Percentiles rank a stretch among this genome's conserved stretches.
Evolutionary conservation across 1,139 yeast species (phyloP).

Genomic region (Kurtzmaniella quercitrusa): DNA sequence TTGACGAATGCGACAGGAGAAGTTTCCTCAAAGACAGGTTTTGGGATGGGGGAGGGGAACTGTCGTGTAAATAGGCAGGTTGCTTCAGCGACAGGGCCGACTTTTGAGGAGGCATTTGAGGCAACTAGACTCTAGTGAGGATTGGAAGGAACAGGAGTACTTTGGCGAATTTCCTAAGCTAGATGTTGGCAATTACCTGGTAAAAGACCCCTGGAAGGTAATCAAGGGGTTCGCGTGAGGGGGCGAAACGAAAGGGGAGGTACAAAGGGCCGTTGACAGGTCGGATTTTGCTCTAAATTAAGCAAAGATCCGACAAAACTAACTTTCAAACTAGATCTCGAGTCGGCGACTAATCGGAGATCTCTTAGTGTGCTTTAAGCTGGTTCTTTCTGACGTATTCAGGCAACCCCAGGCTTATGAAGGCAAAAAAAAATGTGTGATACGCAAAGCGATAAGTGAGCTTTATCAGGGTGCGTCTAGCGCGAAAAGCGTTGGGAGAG

Average conservation of each 20-base stretch:
- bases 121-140: background rate
- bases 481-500: background rate
- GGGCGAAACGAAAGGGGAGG: background rate
- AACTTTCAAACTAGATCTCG: background rate
- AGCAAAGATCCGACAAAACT: background rate
- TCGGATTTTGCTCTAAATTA: background rate
- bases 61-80: background rate
- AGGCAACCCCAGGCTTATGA: background rate
- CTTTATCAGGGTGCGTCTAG: background rate
- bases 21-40: slow-evolving; percentile 13
- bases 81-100: background rate
- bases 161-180: background rate
- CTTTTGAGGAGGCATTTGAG: background rate
- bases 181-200: background rate
- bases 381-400: background rate
- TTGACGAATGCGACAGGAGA: slow-evolving; percentile 36
- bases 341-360: background rate
- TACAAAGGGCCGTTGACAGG: background rate
- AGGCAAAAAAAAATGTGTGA: background rate
- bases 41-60: background rate
- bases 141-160: background rate
- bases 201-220: background rate
- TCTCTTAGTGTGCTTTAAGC: background rate
- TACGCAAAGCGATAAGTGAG: background rate
- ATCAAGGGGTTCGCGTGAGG: background rate